A percentile compares a stretch with the other conserved stretches of the same genome.
phyloP scores from a whole-genome alignment of 306 rosid genomes.

The Alnus glutinosa region DNA sequence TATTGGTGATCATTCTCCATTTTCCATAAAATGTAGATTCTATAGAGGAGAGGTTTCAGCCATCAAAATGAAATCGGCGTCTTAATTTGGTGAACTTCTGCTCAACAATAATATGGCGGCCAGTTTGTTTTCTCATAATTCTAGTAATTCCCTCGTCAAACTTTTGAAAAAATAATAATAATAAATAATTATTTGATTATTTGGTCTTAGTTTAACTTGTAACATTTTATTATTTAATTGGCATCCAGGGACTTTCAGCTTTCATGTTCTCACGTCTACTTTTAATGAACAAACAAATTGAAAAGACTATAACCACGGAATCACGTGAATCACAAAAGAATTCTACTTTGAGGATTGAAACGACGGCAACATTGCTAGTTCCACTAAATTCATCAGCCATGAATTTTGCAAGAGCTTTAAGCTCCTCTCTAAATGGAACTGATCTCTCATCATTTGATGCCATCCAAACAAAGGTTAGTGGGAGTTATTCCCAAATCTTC shows the following conservation, averaged over 20 bases:
- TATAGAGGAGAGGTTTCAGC: not conserved
- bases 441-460: slow-evolving; percentile 1
- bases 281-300: not conserved
- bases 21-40: slow-evolving; percentile 12
- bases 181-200: too few relatives aligned
- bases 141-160: slow-evolving; percentile 2
- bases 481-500: too few relatives aligned
- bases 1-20: too few relatives aligned
- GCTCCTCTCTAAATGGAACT: slow-evolving; percentile 25
- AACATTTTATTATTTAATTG: not conserved
- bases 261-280: slow-evolving; percentile 9
- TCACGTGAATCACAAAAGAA: not conserved
- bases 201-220: too few relatives aligned
- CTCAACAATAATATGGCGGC: slow-evolving; percentile 20
- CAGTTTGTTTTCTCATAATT: slow-evolving; percentile 6
- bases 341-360: not conserved
- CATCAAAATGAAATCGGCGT: not conserved
- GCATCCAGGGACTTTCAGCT: slow-evolving; percentile 9
- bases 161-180: too few relatives aligned
- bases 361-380: slow-evolving; percentile 12
- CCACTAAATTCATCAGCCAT: slow-evolving; percentile 18
- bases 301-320: not conserved
- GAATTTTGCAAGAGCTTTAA: slow-evolving; percentile 20
- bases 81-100: slow-evolving; percentile 2
- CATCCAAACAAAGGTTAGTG: slow-evolving; percentile 23